A percentile compares a stretch with the other conserved stretches of the same genome.
These are phyloP conservation scores for Myxozyma geophila DNA, from an alignment of 805 yeast genomes.

Conservation along the genomic window DNA sequence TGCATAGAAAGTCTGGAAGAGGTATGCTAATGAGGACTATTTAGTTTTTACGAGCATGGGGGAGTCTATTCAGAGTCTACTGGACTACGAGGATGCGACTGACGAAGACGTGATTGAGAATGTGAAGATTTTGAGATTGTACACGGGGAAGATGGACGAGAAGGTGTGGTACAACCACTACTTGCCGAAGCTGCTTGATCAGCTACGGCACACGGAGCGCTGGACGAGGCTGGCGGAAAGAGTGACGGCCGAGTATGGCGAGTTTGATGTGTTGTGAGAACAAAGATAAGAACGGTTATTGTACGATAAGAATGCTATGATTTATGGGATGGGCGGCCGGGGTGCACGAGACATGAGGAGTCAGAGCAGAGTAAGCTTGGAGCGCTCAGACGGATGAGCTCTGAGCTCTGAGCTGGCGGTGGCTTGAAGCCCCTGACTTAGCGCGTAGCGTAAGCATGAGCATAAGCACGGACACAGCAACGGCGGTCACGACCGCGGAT, in stretches of 20 bases:
- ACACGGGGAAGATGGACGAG: conserved; percentile 22
- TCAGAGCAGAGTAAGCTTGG: too few species aligned
- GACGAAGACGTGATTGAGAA: background rate
- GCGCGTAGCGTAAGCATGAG: too few species aligned
- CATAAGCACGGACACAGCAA: too few species aligned
- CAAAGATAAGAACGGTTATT: background rate
- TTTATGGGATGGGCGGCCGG: background rate
- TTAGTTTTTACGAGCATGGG: conserved; percentile 9
- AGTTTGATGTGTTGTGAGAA: background rate
- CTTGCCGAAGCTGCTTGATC: conserved; percentile 17
- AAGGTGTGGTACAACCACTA: conserved; percentile 19
- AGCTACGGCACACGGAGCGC: conserved; percentile 10
- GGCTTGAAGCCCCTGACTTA: too few species aligned
- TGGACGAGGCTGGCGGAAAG: conserved; percentile 3
- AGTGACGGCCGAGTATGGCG: background rate
- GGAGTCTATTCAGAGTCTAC: background rate
- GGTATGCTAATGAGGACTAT: background rate
- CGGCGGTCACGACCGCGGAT: background rate
- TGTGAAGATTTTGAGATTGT: conserved; percentile 10
- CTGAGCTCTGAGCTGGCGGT: too few species aligned
- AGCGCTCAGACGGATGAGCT: too few species aligned
- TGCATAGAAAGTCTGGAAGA: background rate
- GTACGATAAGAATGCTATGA: background rate
- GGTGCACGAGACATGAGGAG: too few species aligned
- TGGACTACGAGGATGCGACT: conserved; percentile 6